Percentiles rank a stretch among this genome's conserved stretches.
phyloP scores from a whole-genome alignment of 305 asterid genomes.

The Plantago rigida region DNA sequence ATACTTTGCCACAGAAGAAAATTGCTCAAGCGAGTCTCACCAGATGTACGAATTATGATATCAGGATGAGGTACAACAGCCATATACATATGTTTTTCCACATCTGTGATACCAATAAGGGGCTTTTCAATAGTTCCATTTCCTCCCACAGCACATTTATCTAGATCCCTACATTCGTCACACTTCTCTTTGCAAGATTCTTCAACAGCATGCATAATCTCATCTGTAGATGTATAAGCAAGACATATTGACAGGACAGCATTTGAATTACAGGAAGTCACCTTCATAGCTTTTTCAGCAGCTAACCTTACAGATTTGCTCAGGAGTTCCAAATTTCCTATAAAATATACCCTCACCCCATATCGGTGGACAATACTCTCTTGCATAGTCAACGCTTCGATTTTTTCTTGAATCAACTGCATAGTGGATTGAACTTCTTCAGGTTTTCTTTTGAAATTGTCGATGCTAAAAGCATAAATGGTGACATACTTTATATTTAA shows the following conservation, averaged over 20 bases:
- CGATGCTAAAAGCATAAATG: conserved; percentile 70
- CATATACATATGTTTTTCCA: conserved; percentile 61
- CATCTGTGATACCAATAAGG: conserved; percentile 32
- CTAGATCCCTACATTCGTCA: not conserved
- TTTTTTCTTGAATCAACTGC: conserved; percentile 71
- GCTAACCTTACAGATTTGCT: conserved; percentile 42
- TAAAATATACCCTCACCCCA: conserved; percentile 57
- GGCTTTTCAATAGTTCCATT: conserved; percentile 12
- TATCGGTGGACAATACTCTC: conserved; percentile 42
- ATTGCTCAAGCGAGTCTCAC: conserved; percentile 63
- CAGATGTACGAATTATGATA: conserved; percentile 54
- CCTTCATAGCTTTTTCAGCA: conserved; percentile 59
- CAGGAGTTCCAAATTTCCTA: conserved; percentile 55
- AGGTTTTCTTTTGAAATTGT: conserved; percentile 61
- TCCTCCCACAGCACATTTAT: conserved; percentile 4
- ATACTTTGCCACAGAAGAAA: conserved; percentile 72
- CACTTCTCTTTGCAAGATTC: conserved; percentile 36
- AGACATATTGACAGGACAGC: conserved; percentile 43
- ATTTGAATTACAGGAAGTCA: conserved; percentile 37
- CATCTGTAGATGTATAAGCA: conserved; percentile 70
- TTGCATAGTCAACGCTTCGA: conserved; percentile 55
- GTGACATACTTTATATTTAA: conserved; percentile 50
- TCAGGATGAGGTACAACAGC: conserved; percentile 61
- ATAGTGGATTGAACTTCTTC: conserved; percentile 51
- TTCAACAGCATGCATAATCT: conserved; percentile 52